phyloP scores from a whole-genome alignment of 2,329 filamentous ascomycete species.

The Alternaria postmessia region DNA sequence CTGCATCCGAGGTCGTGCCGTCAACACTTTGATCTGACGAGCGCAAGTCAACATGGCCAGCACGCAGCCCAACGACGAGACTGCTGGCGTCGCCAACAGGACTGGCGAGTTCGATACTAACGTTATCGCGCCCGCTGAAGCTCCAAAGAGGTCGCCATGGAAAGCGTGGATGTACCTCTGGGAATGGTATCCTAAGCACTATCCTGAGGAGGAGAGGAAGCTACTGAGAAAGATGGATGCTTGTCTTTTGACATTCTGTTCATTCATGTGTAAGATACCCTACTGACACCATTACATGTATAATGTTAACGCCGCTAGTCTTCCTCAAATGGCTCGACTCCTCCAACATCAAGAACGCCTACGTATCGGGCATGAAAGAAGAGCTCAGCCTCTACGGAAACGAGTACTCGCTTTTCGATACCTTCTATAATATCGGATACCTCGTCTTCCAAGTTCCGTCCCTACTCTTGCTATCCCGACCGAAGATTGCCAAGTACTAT shows the following conservation, averaged over 20 bases:
- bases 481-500: slow-evolving; percentile 47
- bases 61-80: slow-evolving; percentile 35
- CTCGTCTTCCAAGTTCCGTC: slow-evolving; percentile 52
- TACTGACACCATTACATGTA: not conserved
- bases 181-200: slow-evolving; percentile 51
- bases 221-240: slow-evolving; percentile 48
- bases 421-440: slow-evolving; percentile 57
- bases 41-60: slow-evolving; percentile 21
- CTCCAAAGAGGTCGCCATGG: slow-evolving; percentile 49
- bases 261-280: slow-evolving; percentile 46
- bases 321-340: slow-evolving; percentile 51
- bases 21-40: slow-evolving; percentile 2
- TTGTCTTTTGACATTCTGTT: slow-evolving; percentile 48
- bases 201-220: slow-evolving; percentile 45
- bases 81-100: slow-evolving; percentile 25
- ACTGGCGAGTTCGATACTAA: slow-evolving; percentile 35
- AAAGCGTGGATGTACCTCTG: slow-evolving; percentile 51
- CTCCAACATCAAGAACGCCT: slow-evolving; percentile 57
- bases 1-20: slow-evolving; percentile 9
- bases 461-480: slow-evolving; percentile 50
- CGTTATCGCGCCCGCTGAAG: slow-evolving; percentile 45
- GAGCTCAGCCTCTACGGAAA: slow-evolving; percentile 58
- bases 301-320: slow-evolving; percentile 30
- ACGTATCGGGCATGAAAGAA: slow-evolving; percentile 49
- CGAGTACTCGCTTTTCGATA: slow-evolving; percentile 61